A percentile compares a stretch with the other conserved stretches of the same genome.
Evolutionary conservation across 305 asterid genomes (phyloP).

Genomic region (Rubia occidens): DNA sequence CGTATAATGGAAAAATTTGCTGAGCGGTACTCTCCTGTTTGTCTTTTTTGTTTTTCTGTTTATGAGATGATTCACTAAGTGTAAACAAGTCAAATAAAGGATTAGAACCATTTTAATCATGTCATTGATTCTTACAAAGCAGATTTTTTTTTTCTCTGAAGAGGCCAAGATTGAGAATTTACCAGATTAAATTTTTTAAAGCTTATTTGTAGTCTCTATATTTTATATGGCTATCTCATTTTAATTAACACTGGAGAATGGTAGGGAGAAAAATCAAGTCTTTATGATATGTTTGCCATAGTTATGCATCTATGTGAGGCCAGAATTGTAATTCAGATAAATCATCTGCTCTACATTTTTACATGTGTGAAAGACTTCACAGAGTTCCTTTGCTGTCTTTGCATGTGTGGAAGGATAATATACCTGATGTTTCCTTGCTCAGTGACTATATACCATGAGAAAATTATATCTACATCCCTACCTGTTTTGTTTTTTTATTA

Average conservation of each 20-base stretch:
- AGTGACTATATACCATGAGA: not conserved
- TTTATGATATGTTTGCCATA: not conserved
- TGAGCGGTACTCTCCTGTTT: slow-evolving; percentile 67
- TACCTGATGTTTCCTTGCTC: not conserved
- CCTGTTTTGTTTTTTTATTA: not conserved
- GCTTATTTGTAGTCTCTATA: not conserved
- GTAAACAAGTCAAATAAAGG: slow-evolving; percentile 1
- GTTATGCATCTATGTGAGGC: not conserved
- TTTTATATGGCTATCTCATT: slow-evolving; percentile 7
- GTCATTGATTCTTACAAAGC: not conserved
- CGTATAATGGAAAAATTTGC: slow-evolving; percentile 99
- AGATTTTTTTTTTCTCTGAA: not conserved
- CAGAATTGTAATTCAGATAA: no score
- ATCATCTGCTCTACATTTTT: not conserved
- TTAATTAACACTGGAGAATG: not conserved
- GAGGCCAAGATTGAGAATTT: not conserved
- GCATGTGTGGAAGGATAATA: not conserved
- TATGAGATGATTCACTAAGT: not conserved
- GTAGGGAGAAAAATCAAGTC: not conserved
- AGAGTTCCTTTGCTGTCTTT: not conserved
- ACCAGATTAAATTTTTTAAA: not conserved
- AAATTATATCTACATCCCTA: not conserved
- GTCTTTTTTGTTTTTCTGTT: slow-evolving; percentile 13
- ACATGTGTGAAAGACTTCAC: not conserved
- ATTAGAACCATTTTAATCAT: not conserved